These are phyloP conservation scores for Pueraria montana DNA, from an alignment of 306 rosid genomes.

Conservation along the genomic window DNA sequence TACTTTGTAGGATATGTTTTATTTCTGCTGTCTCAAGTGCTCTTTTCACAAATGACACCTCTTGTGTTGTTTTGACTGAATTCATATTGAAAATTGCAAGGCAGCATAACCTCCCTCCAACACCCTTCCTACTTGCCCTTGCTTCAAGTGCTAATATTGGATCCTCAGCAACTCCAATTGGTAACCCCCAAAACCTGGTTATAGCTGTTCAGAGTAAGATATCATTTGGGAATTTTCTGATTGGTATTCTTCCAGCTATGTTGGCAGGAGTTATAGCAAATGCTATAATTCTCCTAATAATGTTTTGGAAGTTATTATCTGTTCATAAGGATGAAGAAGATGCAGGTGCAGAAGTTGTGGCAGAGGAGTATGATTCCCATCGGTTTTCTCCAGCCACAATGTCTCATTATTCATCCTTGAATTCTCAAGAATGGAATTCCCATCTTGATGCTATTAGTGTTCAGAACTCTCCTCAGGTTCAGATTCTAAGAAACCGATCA, in stretches of 20 bases:
- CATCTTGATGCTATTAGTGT: conserved; percentile 42
- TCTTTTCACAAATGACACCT: conserved; percentile 84
- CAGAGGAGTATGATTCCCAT: conserved; percentile 62
- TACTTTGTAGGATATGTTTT: conserved; percentile 71
- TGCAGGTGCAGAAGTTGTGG: conserved; percentile 51
- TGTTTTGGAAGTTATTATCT: conserved; percentile 67
- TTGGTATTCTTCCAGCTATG: conserved; percentile 78
- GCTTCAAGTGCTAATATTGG: conserved; percentile 88
- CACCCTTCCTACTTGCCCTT: conserved; percentile 82
- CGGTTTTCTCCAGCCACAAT: conserved; percentile 77
- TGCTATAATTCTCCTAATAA: conserved; percentile 58
- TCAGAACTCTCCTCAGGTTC: conserved; percentile 53
- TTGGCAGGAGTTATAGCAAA: conserved; percentile 69
- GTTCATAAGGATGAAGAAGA: conserved; percentile 68
- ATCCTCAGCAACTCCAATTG: conserved; percentile 81
- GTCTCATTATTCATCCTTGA: conserved; percentile 61
- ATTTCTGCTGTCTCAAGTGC: conserved; percentile 81
- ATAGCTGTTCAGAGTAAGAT: conserved; percentile 78
- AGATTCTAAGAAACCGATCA: conserved; percentile 53
- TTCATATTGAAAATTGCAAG: conserved; percentile 79
- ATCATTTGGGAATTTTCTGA: conserved; percentile 65
- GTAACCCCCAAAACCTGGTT: conserved; percentile 83
- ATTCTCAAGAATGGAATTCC: conserved; percentile 58
- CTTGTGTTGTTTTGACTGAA: conserved; percentile 82
- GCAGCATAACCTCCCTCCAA: conserved; percentile 85